Base-by-base conservation (phyloP, 768 basidiomycete genomes). In the Rhizopogon salebrosus region DNA sequence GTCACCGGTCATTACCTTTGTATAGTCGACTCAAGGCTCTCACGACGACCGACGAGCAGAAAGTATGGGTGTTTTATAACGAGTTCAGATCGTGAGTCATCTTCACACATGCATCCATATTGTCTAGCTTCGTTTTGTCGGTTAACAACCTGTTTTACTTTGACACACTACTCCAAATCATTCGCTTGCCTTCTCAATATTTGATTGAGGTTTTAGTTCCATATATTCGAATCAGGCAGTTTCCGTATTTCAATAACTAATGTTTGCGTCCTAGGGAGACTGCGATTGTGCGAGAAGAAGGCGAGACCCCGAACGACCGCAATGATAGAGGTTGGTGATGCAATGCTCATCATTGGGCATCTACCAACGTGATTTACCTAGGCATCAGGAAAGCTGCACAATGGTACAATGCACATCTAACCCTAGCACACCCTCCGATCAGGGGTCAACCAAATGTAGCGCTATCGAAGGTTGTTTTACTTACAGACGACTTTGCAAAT, bases 401-500 rank as follows among this genome's bases (percentile, higher is more conserved):
- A 40, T 99, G 95, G 92, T 99, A 98, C 69, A 81, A 81, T 40
- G 64, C 79, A 2, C 92, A 95, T 64, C 69, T 97, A 45, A 64
- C 71, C 0, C 70, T 80, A 3, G 78, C 72, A 5, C 76, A 74
- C 13, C 80, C 76, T 26, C 74, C 75, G 13, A 66, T 80, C 48
- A 80, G 79, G 23, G 81, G 80, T 1, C 79, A 77, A 57, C 59
- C 71, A 6, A 58, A 68, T 9, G 70, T 65, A 34, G 69, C 70
- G 37, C 56, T 77, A 2, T 86, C 90, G 2, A 74, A 75, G 3
- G 78, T 95, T 39, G 75, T 98, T 2, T 77, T 98, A 8, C 73
- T 99, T 56, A 93, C 94, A 0, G 92, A 98, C 65, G 97, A 99
- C 63, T 83, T 78, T 24, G 89, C 83, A 1, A 97, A 97, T 67